These are phyloP conservation scores for Globisporangium spiculum DNA, from an alignment of 352 stramenopile genomes.

Conservation along the genomic window DNA sequence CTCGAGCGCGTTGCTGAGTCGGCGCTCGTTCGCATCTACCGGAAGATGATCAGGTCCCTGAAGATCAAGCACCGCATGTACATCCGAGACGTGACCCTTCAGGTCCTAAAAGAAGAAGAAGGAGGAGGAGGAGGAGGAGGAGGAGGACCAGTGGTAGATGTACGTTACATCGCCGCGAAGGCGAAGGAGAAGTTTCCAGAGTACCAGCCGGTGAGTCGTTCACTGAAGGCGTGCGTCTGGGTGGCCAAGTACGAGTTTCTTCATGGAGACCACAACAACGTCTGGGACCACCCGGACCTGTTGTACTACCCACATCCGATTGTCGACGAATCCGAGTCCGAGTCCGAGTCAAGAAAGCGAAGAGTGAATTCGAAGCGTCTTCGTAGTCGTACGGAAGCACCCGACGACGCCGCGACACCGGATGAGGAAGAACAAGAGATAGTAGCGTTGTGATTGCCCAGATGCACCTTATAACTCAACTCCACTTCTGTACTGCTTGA, in stretches of 20 bases:
- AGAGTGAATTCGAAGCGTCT: neutral
- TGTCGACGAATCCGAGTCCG: neutral
- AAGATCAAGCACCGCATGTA: neutral
- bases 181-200: constrained; percentile 1
- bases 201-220: neutral
- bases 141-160: no score
- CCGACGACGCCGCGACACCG: neutral
- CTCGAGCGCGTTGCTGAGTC: constrained; percentile 30
- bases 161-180: neutral
- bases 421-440: neutral
- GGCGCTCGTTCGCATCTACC: constrained; percentile 23
- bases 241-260: constrained; percentile 36
- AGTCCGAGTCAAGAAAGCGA: neutral
- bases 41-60: neutral
- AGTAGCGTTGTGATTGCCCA: neutral
- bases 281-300: neutral
- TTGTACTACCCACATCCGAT: neutral
- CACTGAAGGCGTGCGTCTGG: constrained; percentile 48
- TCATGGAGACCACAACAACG: constrained; percentile 11
- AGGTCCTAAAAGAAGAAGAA: neutral
- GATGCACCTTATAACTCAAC: neutral
- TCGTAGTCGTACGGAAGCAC: neutral
- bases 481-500: neutral
- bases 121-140: no score
- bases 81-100: neutral